phyloP scores from a whole-genome alignment of 148 eudicot genomes.

The Rhododendron henanense region DNA sequence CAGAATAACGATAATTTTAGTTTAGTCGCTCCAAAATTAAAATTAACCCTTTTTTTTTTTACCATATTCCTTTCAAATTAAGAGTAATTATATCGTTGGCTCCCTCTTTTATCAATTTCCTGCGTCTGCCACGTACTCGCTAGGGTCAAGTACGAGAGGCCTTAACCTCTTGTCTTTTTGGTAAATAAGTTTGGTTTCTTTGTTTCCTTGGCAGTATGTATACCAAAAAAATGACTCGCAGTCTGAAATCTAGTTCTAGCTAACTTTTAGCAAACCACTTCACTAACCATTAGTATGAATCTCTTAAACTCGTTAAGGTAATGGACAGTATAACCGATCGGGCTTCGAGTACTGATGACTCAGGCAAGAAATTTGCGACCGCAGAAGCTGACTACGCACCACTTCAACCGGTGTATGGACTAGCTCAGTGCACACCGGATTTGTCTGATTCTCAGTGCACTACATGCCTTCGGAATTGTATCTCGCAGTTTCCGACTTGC shows the following conservation, averaged over 20 bases:
- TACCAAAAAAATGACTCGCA: background rate
- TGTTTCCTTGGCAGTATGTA: too few relatives aligned
- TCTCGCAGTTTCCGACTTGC: background rate
- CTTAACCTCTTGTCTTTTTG: background rate
- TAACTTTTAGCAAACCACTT: background rate
- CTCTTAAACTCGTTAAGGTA: background rate
- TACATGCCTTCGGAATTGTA: constrained; percentile 13
- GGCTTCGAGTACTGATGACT: background rate
- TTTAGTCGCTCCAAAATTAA: too few relatives aligned
- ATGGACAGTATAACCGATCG: background rate
- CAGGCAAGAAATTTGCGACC: background rate
- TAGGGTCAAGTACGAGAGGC: background rate
- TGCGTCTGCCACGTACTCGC: too few relatives aligned
- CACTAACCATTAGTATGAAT: background rate
- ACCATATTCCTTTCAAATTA: too few relatives aligned
- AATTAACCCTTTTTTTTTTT: too few relatives aligned
- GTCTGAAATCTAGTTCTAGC: background rate
- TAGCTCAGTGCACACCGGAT: constrained; percentile 31
- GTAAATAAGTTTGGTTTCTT: background rate
- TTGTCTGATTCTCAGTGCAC: constrained; percentile 17
- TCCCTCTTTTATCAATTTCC: too few relatives aligned
- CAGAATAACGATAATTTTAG: too few relatives aligned
- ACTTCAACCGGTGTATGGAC: too few relatives aligned
- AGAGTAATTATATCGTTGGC: too few relatives aligned
- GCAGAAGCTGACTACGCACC: too few relatives aligned